Evolutionary conservation across 2,329 filamentous ascomycete genomes (phyloP), one percentile per base, ranked within the genome.

Genomic region (Alternaria brassicicola): DNA sequence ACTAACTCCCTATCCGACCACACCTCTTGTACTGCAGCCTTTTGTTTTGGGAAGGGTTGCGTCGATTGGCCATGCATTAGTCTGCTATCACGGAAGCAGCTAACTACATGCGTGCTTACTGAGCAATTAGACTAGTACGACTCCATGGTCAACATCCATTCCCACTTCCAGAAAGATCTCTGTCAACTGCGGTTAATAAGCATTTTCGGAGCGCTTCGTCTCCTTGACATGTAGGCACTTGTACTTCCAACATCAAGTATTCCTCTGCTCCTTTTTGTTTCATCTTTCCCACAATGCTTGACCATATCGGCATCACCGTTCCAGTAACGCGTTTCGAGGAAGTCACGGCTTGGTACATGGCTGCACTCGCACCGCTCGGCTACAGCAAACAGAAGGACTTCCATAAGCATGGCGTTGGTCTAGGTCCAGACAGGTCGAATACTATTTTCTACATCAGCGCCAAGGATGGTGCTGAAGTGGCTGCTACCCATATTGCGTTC

Each of bases 281-380:
- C 28, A 21, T 19, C 5, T 23, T n/a, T 46, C 17, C 17, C 33
- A 46, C 28, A 15, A 46, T 46, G 43, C 43, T 46, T 5, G 43
- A 46, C 30, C 43, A 33, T 17, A 33, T 46, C 28, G 52, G 49
- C 36, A 65, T 72, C 50, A 39, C 47, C 15, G 66, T 71, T 15
- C 67, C 65, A 13, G 23, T 61, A 15, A 53, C 61, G 39, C 58
- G 57, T 21, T 65, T 59, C 47, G 63, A 65, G 5, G 66, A 65
- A 30, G 57, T 67, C 6, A 58, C 67, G 12, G 52, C 53, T 15
- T 74, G 60, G 57, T 73, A 73, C 48, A 50, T 61, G 31, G 52
- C 59, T 3, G 69, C 65, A n/a, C 69, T 74, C 13, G 65, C 65
- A 19, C 68, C 70, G 10, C 59, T 74, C 17, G 66, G 68, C 17